phyloP scores from a whole-genome alignment of 2,329 filamentous ascomycete species.

The Metarhizium anisopliae region DNA sequence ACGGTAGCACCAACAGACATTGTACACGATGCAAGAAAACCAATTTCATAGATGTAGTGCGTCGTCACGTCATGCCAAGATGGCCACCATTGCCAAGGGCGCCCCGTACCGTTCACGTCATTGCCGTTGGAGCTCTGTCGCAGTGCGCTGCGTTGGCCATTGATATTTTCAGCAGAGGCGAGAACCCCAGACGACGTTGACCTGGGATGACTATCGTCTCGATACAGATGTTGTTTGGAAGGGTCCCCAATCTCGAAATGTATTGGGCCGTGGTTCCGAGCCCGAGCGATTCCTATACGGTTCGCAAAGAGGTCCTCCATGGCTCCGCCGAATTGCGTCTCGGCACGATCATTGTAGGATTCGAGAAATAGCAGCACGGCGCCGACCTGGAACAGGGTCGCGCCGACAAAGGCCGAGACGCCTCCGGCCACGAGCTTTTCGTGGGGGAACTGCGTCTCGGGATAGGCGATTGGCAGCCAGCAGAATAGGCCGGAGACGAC shows the following conservation, averaged over 20 bases:
- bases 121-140: not conserved
- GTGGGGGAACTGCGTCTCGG: conserved; percentile 39
- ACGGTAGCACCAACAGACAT: conserved; percentile 52
- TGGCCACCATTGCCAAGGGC: conserved; percentile 50
- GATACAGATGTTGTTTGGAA: not conserved
- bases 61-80: conserved; percentile 42
- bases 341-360: conserved; percentile 38
- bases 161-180: not conserved
- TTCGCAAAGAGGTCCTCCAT: conserved; percentile 28
- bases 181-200: not conserved
- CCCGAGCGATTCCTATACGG: conserved; percentile 1
- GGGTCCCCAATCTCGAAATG: not conserved
- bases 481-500: conserved; percentile 36
- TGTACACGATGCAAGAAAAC: conserved; percentile 49
- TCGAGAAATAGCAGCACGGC: conserved; percentile 49
- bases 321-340: conserved; percentile 36
- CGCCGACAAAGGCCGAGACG: conserved; percentile 49
- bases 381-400: conserved; percentile 50
- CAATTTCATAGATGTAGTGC: conserved; percentile 53
- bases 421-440: conserved; percentile 31
- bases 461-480: conserved; percentile 48
- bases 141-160: not conserved
- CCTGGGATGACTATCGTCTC: not conserved
- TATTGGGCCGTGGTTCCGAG: not conserved
- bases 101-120: conserved; percentile 5